Evolutionary conservation across 2,329 filamentous ascomycete species (phyloP).

Genomic region (Epichloe aotearoae): DNA sequence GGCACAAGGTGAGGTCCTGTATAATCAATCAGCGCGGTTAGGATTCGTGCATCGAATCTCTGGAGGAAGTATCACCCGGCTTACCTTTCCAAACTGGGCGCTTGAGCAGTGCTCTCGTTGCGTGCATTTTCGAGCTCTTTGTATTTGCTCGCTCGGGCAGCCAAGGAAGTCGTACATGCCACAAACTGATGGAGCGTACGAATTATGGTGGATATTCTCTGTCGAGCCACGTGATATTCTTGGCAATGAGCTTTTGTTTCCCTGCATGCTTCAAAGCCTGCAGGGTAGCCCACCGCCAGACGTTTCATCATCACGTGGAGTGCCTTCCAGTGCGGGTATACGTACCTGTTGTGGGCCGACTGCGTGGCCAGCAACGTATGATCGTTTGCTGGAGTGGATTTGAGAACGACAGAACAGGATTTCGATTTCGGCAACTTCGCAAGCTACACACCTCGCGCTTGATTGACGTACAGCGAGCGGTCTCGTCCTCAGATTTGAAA

Average conservation of each 20-base stretch:
- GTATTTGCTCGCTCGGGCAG: background rate
- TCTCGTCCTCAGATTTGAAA: background rate
- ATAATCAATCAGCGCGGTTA: background rate
- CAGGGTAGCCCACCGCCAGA: background rate
- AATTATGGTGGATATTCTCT: background rate
- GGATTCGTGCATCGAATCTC: background rate
- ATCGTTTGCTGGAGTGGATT: background rate
- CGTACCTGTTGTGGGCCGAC: background rate
- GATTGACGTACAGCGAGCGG: background rate
- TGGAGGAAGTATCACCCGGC: slow-evolving; percentile 5
- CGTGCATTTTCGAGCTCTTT: slow-evolving; percentile 41
- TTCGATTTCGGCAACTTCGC: too few species aligned
- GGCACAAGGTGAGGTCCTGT: slow-evolving; percentile 40
- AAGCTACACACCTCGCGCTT: too few species aligned
- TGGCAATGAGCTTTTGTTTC: too few species aligned
- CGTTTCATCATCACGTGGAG: background rate
- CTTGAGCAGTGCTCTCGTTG: slow-evolving; percentile 53
- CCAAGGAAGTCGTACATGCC: too few species aligned
- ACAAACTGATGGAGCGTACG: too few species aligned
- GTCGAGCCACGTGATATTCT: background rate
- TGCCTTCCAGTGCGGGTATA: background rate
- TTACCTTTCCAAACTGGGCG: slow-evolving; percentile 84
- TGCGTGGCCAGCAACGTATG: background rate
- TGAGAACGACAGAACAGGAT: too few species aligned
- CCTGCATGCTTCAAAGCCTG: too few species aligned